These are phyloP conservation scores for Colletotrichum salicis DNA, from an alignment of 2,329 filamentous ascomycete species.

Conservation along the genomic window DNA sequence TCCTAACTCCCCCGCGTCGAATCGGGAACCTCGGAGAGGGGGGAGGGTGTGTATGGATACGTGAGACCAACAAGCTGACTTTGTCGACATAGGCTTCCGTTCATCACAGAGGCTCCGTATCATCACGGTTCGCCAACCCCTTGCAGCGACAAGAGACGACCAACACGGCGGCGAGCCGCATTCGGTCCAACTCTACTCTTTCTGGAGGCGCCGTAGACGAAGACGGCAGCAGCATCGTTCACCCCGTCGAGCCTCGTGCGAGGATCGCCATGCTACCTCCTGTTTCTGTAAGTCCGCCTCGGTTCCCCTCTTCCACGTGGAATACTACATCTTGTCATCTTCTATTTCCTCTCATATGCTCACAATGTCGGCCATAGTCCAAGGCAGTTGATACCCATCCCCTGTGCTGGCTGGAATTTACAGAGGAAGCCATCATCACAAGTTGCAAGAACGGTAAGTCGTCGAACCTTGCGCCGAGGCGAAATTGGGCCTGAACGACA, in stretches of 20 bases:
- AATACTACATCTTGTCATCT: no score
- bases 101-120: conserved; percentile 66
- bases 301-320: no score
- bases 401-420: conserved; percentile 91
- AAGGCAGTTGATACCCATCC: conserved; percentile 89
- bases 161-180: conserved; percentile 66
- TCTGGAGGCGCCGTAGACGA: conserved; percentile 58
- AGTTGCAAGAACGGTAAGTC: conserved; percentile 87
- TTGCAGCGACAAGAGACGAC: conserved; percentile 71
- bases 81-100: conserved; percentile 58
- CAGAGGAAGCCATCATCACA: conserved; percentile 91
- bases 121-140: conserved; percentile 58
- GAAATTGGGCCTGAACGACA: not conserved
- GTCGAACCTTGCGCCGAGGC: conserved; percentile 35
- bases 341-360: not conserved
- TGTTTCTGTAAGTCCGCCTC: conserved; percentile 75
- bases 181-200: conserved; percentile 77
- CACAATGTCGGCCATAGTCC: conserved; percentile 59
- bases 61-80: conserved; percentile 4
- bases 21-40: not conserved
- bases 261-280: conserved; percentile 88
- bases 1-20: not conserved
- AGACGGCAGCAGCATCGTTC: conserved; percentile 72
- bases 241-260: conserved; percentile 86
- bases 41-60: not conserved